Evolutionary conservation across 495 filamentous ascomycete species (phyloP).

Genomic region (Tuber borchii): DNA sequence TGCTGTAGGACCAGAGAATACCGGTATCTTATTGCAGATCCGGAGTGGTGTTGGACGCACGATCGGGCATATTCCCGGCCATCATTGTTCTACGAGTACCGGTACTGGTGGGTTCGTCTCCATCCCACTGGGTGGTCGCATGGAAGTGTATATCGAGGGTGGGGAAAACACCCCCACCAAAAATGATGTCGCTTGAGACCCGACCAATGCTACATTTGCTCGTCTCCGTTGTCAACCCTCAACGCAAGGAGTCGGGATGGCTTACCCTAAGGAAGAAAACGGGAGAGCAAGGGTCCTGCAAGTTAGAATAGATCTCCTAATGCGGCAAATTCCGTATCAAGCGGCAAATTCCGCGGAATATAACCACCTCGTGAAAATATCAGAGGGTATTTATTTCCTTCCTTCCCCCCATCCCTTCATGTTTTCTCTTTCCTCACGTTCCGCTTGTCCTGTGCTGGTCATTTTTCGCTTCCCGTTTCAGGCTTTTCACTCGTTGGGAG

Average conservation of each 20-base stretch:
- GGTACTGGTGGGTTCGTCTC: background rate
- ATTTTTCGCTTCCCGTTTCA: background rate
- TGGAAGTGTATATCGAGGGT: background rate
- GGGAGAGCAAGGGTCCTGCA: background rate
- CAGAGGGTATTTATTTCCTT: constrained; percentile 9
- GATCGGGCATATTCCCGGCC: background rate
- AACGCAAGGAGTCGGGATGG: background rate
- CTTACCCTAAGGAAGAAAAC: background rate
- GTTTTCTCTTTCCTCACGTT: background rate
- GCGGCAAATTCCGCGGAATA: constrained; percentile 8
- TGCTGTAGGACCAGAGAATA: too few species aligned
- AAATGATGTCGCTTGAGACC: background rate
- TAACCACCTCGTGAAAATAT: constrained; percentile 11
- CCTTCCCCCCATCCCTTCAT: background rate
- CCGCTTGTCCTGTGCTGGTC: background rate
- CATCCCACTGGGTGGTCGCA: background rate
- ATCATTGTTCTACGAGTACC: background rate
- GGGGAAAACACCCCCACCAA: too few species aligned
- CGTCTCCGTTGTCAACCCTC: background rate
- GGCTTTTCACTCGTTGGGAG: background rate
- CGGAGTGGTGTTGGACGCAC: background rate
- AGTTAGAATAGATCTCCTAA: background rate
- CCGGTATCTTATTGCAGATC: background rate
- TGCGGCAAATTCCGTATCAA: constrained; percentile 14
- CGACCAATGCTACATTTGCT: background rate